Base-by-base conservation (phyloP, 768 basidiomycete species). In the Gelatoporia subvermispora region DNA sequence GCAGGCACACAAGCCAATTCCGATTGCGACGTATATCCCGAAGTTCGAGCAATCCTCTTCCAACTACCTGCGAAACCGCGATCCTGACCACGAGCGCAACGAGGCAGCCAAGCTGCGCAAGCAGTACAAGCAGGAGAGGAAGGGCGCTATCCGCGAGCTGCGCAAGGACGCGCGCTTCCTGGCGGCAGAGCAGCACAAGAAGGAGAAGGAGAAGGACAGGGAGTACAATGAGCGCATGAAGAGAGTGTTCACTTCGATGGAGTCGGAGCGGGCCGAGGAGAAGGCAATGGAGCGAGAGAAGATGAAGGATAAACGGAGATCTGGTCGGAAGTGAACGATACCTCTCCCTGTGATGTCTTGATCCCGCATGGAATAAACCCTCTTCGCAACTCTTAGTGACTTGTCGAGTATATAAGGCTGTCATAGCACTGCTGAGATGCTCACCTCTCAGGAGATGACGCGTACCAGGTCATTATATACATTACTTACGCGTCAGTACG, bases 151-250 rank as follows among this genome's bases (percentile, higher is more conserved):
- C 53, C 76, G 95, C 40, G 96, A 99, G 64, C 73, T 99, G 45
- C 82, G 96, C 52, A 97, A 97, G 73, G 96, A 99, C 63, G 85
- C 92, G 53, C 77, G 80, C 56, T 99, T 97, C 80, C 73, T 99
- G 68, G 92, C 95, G 9, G 75, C 74, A 23, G 93, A 94, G 62
- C 84, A 92, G 59, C 84, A 90, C 61, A 81, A 84, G 69, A 82
- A 85, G 62, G 87, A 91, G 69, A 70, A 74, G 65, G 87, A 88
- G 72, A 94, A 92, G 75, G 95, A 97, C 60, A 72, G 60, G 53
- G 69, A 68, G 23, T 97, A 99, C 67, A 82, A 80, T 59, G 79
- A 82, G 42, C 79, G 82, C 54, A 92, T 98, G 85, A 85, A 85
- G 63, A 82, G 78, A 60, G 92, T 87, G 20, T 88, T 77, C 65